Evolutionary conservation across 2,329 filamentous ascomycete genomes (phyloP), one percentile per base, ranked within the genome.

Genomic region (Chrysoporthe cubensis): DNA sequence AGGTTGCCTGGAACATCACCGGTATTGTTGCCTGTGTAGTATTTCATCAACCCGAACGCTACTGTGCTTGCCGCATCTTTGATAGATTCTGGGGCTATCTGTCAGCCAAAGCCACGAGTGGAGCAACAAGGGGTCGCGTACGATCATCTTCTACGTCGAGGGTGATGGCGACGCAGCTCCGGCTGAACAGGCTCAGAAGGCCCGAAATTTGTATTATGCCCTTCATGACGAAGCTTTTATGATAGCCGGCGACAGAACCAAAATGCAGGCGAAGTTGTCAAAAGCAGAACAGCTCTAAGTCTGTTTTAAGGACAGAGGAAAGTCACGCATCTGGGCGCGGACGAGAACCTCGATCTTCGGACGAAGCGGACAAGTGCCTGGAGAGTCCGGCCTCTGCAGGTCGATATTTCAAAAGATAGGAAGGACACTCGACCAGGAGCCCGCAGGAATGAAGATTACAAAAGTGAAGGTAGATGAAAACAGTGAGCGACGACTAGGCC

Each of bases 1-100:
- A 88, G 75, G 76, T 88, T 88, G 40, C 86, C 86, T 2, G 87
- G 83, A 0, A 79, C 79, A 71, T 88, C 86, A 66, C 86, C 86
- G 0, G 86, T 87, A 72, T 86, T 84, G 76, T 88, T 88, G 67
- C 86, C 86, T 0, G 82, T 83, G 71, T 87, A 87, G 72, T 78
- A 86, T 54, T 79, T 82, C 73, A 84, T 78, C 63, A 85, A 70
- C 32, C 81, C 82, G 65, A 77, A 83, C 40, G 83, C 84, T 66
- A 84, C 79, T 21, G 81, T 83, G 62, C 76, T 76, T 2, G 84
- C 83, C 1, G 82, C 82, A 9, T 78, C 74, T 69, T 84, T 86
- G 65, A 88, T 74, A 0, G 85, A 87, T 60, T 78, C 85, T 87
- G 68, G 37, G 4, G 14, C 3, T 3, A 77, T 61, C 75, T 40